Conservation (phyloP, 495 filamentous ascomycete genomes). For the Annulohypoxylon nitens region DNA sequence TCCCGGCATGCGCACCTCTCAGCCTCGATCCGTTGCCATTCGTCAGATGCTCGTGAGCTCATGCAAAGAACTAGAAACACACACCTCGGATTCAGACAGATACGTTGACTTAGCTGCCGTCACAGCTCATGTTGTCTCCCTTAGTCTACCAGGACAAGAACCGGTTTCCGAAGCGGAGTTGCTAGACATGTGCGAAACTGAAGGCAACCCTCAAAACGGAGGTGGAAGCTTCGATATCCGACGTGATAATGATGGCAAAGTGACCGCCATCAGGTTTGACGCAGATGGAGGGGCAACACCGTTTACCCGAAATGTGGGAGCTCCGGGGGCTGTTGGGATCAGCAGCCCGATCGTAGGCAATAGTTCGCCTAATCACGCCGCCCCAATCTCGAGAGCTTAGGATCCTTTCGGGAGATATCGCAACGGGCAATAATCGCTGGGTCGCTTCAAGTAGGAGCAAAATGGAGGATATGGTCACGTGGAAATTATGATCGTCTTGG, state of each 20-base stretch:
- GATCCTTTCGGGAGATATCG: too few relatives aligned
- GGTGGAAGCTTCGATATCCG: slow-evolving; percentile 83
- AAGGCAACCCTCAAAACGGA: slow-evolving; percentile 87
- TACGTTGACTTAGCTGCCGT: slow-evolving; percentile 78
- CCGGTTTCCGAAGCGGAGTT: slow-evolving; percentile 77
- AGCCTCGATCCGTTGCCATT: slow-evolving; percentile 59
- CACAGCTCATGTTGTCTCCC: slow-evolving; percentile 72
- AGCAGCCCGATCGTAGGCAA: slow-evolving; percentile 68
- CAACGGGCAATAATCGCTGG: too few relatives aligned
- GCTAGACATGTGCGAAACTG: slow-evolving; percentile 90
- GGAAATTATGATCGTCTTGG: slow-evolving; percentile 15
- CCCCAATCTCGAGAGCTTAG: slow-evolving; percentile 16
- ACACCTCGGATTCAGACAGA: slow-evolving; percentile 57
- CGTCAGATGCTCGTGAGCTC: slow-evolving; percentile 64
- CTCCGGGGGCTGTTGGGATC: slow-evolving; percentile 71
- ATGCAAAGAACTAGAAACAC: slow-evolving; percentile 60
- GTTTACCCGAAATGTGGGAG: slow-evolving; percentile 57
- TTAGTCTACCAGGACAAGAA: slow-evolving; percentile 66
- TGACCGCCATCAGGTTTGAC: slow-evolving; percentile 67
- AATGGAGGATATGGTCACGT: not conserved
- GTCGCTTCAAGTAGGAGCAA: not conserved
- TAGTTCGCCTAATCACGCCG: slow-evolving; percentile 30
- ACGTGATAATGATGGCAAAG: slow-evolving; percentile 62
- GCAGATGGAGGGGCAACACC: slow-evolving; percentile 39
- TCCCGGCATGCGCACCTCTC: slow-evolving; percentile 49